Evolutionary conservation across 306 rosid species (phyloP).

Genomic region (Rubus idaeus): DNA sequence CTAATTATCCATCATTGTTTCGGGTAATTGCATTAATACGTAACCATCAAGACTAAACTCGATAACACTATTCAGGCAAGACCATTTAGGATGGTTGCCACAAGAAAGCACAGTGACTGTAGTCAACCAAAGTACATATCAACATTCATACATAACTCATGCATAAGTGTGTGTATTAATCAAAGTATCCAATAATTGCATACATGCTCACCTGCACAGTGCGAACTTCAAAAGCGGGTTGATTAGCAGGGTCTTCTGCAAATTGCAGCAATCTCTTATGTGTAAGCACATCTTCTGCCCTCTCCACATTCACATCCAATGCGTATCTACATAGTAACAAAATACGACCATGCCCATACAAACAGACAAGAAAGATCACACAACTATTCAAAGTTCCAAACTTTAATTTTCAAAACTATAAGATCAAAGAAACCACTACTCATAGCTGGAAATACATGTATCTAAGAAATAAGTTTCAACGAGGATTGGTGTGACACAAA

Average conservation of each 20-base stretch:
- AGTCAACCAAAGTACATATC: not conserved
- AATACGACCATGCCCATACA: slow-evolving; percentile 28
- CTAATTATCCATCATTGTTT: not conserved
- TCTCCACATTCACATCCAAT: slow-evolving; percentile 95
- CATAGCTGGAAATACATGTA: not conserved
- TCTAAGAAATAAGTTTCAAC: not conserved
- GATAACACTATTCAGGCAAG: not conserved
- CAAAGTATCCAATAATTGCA: not conserved
- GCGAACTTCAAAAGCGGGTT: slow-evolving; percentile 86
- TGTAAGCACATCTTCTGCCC: slow-evolving; percentile 94
- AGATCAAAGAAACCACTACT: not conserved
- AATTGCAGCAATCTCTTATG: slow-evolving; percentile 81
- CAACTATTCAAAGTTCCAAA: not conserved
- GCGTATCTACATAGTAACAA: slow-evolving; percentile 68
- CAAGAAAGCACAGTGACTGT: not conserved
- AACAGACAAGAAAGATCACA: not conserved
- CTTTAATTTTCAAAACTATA: not conserved
- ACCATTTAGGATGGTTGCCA: not conserved
- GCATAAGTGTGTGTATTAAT: not conserved
- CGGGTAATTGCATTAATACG: not conserved
- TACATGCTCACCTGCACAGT: slow-evolving; percentile 63
- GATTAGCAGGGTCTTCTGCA: slow-evolving; percentile 71
- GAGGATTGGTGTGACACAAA: not conserved
- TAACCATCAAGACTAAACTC: not conserved
- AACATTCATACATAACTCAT: not conserved